Evolutionary conservation across 1,284 basidiomycete species (phyloP).

Genomic region (Apiotrichum gracile): DNA sequence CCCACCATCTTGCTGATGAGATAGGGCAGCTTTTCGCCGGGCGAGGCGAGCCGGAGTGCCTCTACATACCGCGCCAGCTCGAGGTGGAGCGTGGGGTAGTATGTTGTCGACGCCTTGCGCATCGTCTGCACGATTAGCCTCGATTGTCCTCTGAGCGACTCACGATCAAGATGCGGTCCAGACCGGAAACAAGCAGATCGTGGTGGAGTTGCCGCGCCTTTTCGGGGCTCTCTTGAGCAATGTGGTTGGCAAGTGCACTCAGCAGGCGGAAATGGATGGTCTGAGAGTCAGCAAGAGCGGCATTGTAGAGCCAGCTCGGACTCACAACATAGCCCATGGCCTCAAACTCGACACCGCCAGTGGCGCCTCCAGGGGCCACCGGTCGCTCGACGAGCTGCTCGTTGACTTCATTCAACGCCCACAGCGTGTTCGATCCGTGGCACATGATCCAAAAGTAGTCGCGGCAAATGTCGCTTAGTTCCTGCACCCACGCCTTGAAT

Average conservation of each 20-base stretch:
- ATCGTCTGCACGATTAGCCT: too few species aligned
- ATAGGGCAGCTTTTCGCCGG: constrained; percentile 34
- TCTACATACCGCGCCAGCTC: constrained; percentile 79
- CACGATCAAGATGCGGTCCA: constrained; percentile 57
- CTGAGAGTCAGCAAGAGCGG: constrained; percentile 48
- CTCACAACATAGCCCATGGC: constrained; percentile 90
- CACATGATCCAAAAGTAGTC: constrained; percentile 99
- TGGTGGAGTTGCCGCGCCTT: constrained; percentile 67
- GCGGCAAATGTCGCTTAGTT: constrained; percentile 79
- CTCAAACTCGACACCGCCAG: constrained; percentile 95
- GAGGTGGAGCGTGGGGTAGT: constrained; percentile 86
- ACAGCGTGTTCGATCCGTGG: constrained; percentile 85
- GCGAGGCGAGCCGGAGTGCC: constrained; percentile 48
- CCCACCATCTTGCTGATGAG: constrained; percentile 43
- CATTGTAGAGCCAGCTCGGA: constrained; percentile 2
- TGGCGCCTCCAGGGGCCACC: constrained; percentile 93
- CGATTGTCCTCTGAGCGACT: constrained; percentile 27
- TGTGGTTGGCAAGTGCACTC: constrained; percentile 64
- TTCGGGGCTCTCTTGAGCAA: constrained; percentile 59
- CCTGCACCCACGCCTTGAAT: constrained; percentile 85
- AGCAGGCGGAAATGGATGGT: constrained; percentile 76
- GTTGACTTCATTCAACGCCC: constrained; percentile 74
- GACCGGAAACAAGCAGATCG: constrained; percentile 78
- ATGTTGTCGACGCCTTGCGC: constrained; percentile 83
- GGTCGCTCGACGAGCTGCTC: constrained; percentile 80